Evolutionary conservation across 176 grass and related monocot genomes (phyloP), one percentile per base, ranked within the genome.

Genomic region (Cenchrus purpureus): DNA sequence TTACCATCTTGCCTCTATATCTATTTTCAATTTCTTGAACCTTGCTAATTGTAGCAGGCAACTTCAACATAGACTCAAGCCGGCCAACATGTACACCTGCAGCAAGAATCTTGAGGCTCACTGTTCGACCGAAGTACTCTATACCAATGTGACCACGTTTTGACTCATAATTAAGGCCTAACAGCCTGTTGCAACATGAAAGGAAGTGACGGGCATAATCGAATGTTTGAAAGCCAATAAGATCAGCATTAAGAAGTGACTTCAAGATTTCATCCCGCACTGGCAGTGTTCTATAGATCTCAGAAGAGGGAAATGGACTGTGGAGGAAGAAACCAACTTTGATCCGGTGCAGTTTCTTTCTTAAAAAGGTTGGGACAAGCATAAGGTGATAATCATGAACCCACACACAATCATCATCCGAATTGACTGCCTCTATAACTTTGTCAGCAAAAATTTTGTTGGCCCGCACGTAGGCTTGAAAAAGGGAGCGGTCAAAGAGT

Each of bases 351-450:
- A 95, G 52, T 43, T 85, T 86, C 77, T 91, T 97, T 69, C 94
- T 97, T 85, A 93, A 83, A 86, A 90, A 92, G 62, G 87, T 97
- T 12, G 91, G 91, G 5, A 97, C 75, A 84, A 93, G 91, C 94
- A 97, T 97, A 49, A 97, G 92, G 77, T 93, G 91, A 78, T 97
- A 97, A 84, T 97, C 94, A 88, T 97, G 94, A 68, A 97, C 80
- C 94, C 94, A 97, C 13, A 97, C 89, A 79, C 83, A 94, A 61
- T 97, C 94, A 72, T 92, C 85, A 85, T 94, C 89, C 8, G 87
- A 92, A 84, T 90, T 97, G 86, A 97, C 79, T 59, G 77, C 91
- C 87, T 97, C 94, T 71, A 97, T 81, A 80, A 94, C 73, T 66
- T 92, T 97, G 73, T 97, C 94, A 14, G 89, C 63, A 84, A 97